Percentiles rank a stretch among this genome's conserved stretches.
Evolutionary conservation across 2,329 filamentous ascomycete genomes (phyloP).

Genomic region (Teratosphaeria gauchensis): DNA sequence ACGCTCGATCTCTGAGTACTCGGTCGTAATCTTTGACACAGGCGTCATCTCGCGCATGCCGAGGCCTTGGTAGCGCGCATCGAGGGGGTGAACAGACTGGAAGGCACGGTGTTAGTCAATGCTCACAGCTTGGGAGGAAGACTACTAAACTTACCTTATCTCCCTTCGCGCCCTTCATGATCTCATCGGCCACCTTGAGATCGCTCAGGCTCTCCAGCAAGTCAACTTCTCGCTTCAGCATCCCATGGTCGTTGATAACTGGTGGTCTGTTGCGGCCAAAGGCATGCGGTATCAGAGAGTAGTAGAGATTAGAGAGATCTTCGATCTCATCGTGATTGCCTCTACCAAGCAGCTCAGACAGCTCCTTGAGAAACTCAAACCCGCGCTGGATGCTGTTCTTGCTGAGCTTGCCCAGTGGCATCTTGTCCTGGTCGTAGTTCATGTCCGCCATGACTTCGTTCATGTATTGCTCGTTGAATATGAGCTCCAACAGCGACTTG

Average conservation of each 20-base stretch:
- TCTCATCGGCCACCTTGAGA: conserved; percentile 71
- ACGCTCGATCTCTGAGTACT: not conserved
- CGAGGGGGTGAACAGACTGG: conserved; percentile 49
- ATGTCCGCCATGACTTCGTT: conserved; percentile 54
- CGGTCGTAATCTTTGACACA: conserved; percentile 43
- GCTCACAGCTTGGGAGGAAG: conserved; percentile 5
- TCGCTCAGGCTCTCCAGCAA: conserved; percentile 72
- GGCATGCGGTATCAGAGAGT: conserved; percentile 70
- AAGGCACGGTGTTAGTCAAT: conserved; percentile 7
- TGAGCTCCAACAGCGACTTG: conserved; percentile 64
- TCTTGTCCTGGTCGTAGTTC: conserved; percentile 65
- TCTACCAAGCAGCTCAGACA: conserved; percentile 54
- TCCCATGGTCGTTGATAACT: conserved; percentile 46
- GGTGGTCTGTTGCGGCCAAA: conserved; percentile 68
- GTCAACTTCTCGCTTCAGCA: conserved; percentile 67
- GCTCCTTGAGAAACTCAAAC: conserved; percentile 66
- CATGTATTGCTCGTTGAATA: conserved; percentile 73
- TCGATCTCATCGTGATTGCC: conserved; percentile 41
- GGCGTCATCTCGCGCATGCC: conserved; percentile 68
- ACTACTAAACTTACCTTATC: conserved; percentile 25
- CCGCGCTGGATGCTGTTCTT: conserved; percentile 66
- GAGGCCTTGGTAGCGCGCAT: conserved; percentile 62
- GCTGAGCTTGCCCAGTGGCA: conserved; percentile 76
- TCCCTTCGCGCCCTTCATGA: conserved; percentile 56
- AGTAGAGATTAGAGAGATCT: conserved; percentile 65